phyloP scores from a whole-genome alignment of 2,329 filamentous ascomycete species.

The Sporothrix mexicana region DNA sequence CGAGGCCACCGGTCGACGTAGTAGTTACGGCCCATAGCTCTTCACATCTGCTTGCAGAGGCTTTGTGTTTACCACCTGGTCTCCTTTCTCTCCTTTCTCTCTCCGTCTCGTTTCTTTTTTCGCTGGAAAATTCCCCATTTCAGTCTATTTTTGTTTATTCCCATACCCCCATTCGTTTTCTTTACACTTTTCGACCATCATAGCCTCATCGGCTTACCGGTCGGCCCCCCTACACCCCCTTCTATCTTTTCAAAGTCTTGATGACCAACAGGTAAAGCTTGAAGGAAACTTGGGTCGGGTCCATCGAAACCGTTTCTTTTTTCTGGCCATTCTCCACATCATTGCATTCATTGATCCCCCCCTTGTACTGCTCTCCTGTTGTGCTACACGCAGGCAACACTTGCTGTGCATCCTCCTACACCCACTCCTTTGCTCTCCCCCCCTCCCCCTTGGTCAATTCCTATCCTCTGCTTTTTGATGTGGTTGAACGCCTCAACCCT shows the following conservation, averaged over 20 bases:
- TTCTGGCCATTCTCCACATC: slow-evolving; percentile 23
- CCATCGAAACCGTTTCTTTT: neutral
- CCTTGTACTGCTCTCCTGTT: slow-evolving; percentile 28
- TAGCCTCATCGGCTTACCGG: slow-evolving; percentile 14
- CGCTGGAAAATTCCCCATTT: neutral
- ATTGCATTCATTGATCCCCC: slow-evolving; percentile 23
- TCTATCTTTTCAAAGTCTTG: slow-evolving; percentile 6
- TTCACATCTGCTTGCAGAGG: neutral
- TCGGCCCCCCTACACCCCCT: neutral
- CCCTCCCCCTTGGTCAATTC: neutral
- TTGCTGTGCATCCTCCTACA: slow-evolving; percentile 18
- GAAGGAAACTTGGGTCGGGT: slow-evolving; percentile 15
- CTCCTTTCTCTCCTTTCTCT: neutral
- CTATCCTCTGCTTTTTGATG: slow-evolving; percentile 2
- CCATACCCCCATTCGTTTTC: slow-evolving; percentile 7
- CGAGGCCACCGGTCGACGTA: slow-evolving; percentile 11
- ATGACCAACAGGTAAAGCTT: slow-evolving; percentile 3
- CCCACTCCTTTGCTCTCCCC: slow-evolving; percentile 13
- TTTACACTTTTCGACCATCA: neutral
- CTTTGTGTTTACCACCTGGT: too few relatives aligned
- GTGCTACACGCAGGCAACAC: slow-evolving; percentile 28
- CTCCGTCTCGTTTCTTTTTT: neutral
- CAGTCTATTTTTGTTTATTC: slow-evolving; percentile 5
- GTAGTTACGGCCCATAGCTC: slow-evolving; percentile 16
- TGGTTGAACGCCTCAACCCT: slow-evolving; percentile 6